Evolutionary conservation across 176 grass and related monocot genomes (phyloP).

Genomic region (Zea mays): Zm-B73-REFERENCE-NAM-5.0 NC_050100.1:222486501-222487000

Average conservation of each 20-base stretch:
- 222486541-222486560: no score
- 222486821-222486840: constrained; percentile 56
- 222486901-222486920: constrained; percentile 55
- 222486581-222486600: no score
- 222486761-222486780: constrained; percentile 43
- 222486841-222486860: constrained; percentile 50
- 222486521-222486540: no score
- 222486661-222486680: constrained; percentile 32
- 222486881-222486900: constrained; percentile 40
- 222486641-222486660: constrained; percentile 59
- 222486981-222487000: constrained; percentile 54
- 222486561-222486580: no score
- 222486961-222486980: constrained; percentile 49
- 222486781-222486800: constrained; percentile 35
- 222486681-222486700: constrained; percentile 46
- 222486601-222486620: constrained; percentile 44
- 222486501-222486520: no score
- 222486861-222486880: constrained; percentile 51
- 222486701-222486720: constrained; percentile 51
- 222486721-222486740: constrained; percentile 49
- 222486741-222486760: constrained; percentile 42
- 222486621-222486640: constrained; percentile 35
- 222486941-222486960: constrained; percentile 53
- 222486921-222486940: constrained; percentile 54
- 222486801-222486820: constrained; percentile 22